A percentile compares a stretch with the other conserved stretches of the same genome.
Conservation (phyloP, 148 eudicot species). For the Cornus florida region DNA sequence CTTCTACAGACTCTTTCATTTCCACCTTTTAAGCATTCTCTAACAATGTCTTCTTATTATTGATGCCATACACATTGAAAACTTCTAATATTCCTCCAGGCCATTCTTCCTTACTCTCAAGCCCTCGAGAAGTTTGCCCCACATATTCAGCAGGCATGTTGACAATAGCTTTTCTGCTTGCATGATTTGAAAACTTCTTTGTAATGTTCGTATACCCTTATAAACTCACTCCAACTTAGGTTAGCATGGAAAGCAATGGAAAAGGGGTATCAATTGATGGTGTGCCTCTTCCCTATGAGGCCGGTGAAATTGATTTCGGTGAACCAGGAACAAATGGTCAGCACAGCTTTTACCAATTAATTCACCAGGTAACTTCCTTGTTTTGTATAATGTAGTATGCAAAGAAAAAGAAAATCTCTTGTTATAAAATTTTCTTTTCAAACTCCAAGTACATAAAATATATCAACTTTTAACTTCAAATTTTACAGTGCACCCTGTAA, state of each 20-base stretch:
- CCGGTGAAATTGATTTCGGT: conserved; percentile 98
- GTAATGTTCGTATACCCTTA: conserved; percentile 10
- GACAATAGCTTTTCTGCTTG: not conserved
- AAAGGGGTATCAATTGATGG: conserved; percentile 98
- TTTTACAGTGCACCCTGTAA: too few relatives aligned
- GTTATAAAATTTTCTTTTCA: not conserved
- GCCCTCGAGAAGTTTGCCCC: conserved; percentile 96
- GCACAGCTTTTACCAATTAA: conserved; percentile 97
- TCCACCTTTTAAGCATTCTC: conserved; percentile 1
- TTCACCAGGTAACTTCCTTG: conserved; percentile 75
- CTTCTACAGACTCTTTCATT: not conserved
- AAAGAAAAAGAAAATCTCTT: not conserved
- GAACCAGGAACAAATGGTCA: conserved; percentile 99
- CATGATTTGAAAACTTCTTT: conserved; percentile 6
- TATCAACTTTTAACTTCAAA: too few relatives aligned
- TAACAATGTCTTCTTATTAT: not conserved
- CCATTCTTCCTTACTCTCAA: conserved; percentile 94
- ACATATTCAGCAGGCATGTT: conserved; percentile 90
- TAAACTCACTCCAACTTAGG: conserved; percentile 40
- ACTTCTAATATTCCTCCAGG: conserved; percentile 41
- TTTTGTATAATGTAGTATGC: not conserved
- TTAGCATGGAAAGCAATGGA: conserved; percentile 99
- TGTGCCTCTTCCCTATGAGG: conserved; percentile 69
- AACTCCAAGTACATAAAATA: too few relatives aligned
- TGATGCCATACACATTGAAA: not conserved